Conservation (phyloP, 371 early-diverging fungal genomes). For the Conidiobolus incongruus region DNA sequence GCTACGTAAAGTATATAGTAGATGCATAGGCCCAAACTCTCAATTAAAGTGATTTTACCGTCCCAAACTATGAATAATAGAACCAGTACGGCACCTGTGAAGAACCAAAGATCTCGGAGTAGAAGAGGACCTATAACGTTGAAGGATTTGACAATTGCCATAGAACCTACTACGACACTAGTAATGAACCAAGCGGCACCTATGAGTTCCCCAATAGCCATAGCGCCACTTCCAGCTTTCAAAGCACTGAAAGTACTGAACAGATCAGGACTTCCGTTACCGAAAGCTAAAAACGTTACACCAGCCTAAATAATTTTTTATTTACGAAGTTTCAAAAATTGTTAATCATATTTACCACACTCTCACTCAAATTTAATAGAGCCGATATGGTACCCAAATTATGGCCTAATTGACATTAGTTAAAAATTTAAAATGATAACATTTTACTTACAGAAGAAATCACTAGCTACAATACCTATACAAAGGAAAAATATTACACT, state of each 20-base stretch:
- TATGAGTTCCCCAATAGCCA: conserved; percentile 61
- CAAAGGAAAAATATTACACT: too few relatives aligned
- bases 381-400: too few relatives aligned
- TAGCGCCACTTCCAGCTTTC: conserved; percentile 36
- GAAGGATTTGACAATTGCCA: conserved; percentile 43
- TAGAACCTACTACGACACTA: conserved; percentile 47
- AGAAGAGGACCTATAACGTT: conserved; percentile 33
- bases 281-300: conserved; percentile 64
- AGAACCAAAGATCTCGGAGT: conserved; percentile 44
- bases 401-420: too few relatives aligned
- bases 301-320: conserved; percentile 20
- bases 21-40: conserved; percentile 21
- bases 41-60: conserved; percentile 28
- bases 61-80: conserved; percentile 28
- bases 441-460: too few relatives aligned
- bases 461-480: too few relatives aligned
- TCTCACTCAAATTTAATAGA: too few relatives aligned
- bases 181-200: conserved; percentile 58
- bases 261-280: conserved; percentile 70
- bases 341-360: too few relatives aligned
- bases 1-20: conserved; percentile 29
- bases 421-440: too few relatives aligned
- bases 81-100: conserved; percentile 32
- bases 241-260: conserved; percentile 61
- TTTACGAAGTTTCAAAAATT: too few relatives aligned